phyloP scores from a whole-genome alignment of 495 filamentous ascomycete species.

The Chaetomidium leptoderma region DNA sequence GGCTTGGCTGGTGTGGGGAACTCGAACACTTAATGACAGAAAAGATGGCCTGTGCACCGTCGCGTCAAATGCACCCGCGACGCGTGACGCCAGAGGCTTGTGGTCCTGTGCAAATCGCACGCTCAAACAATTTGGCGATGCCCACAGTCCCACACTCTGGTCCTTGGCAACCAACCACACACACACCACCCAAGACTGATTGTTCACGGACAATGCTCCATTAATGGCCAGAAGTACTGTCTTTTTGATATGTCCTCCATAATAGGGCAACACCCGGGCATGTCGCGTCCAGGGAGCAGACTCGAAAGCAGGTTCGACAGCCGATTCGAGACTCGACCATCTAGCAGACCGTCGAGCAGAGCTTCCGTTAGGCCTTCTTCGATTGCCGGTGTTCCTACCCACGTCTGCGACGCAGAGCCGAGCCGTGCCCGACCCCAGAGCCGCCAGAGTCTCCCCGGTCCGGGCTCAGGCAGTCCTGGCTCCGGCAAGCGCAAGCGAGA shows the following conservation, averaged over 20 bases:
- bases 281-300: conserved; percentile 35
- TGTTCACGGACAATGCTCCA: conserved; percentile 10
- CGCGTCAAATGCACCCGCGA: conserved; percentile 2
- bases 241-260: conserved; percentile 35
- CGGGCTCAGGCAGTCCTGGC: conserved; percentile 1
- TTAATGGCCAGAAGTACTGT: conserved; percentile 23
- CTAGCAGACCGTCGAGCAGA: conserved; percentile 17
- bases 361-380: conserved; percentile 10
- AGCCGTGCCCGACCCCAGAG: conserved; percentile 11
- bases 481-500: conserved; percentile 33
- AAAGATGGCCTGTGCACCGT: not conserved
- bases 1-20: too few species aligned
- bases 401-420: conserved; percentile 4
- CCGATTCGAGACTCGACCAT: conserved; percentile 25
- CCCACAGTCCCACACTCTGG: not conserved
- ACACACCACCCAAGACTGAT: not conserved
- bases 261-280: conserved; percentile 29
- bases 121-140: not conserved
- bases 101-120: not conserved
- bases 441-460: conserved; percentile 7
- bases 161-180: conserved; percentile 6
- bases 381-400: conserved; percentile 8
- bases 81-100: conserved; percentile 18
- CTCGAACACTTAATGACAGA: not conserved
- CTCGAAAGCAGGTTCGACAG: not conserved